Percentiles rank a stretch among this genome's conserved stretches.
Evolutionary conservation across 2,329 filamentous ascomycete genomes (phyloP).

Genomic region (Aspergillus ustus): DNA sequence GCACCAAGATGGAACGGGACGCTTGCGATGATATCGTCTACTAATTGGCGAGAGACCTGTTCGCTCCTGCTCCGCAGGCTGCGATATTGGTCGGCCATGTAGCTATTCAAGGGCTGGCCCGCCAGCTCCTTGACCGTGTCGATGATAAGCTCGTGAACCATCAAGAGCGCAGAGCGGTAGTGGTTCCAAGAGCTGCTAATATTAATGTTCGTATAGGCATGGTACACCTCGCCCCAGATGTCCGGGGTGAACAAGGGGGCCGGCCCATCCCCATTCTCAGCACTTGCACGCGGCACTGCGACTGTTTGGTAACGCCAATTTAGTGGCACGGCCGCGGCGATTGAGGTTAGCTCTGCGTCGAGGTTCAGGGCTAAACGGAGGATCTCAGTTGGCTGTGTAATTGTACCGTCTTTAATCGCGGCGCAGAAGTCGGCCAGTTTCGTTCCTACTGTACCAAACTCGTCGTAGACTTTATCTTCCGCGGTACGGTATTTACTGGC

Average conservation of each 20-base stretch:
- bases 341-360: neutral
- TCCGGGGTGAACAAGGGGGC: neutral
- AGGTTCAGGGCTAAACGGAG: neutral
- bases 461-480: neutral
- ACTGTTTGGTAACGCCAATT: no score
- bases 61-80: neutral
- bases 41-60: neutral
- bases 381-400: neutral
- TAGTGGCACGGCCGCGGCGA: neutral
- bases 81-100: neutral
- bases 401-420: neutral
- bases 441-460: neutral
- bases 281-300: no score
- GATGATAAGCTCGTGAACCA: constrained; percentile 6
- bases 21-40: neutral
- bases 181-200: constrained; percentile 8
- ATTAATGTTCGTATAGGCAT: neutral
- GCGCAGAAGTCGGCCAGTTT: constrained; percentile 2
- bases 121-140: neutral
- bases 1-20: neutral
- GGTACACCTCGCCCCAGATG: neutral
- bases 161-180: constrained; percentile 4
- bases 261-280: no score
- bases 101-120: neutral
- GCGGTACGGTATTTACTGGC: neutral